Evolutionary conservation across 148 eudicot species (phyloP).

Genomic region (Rhododendron henanense): DNA sequence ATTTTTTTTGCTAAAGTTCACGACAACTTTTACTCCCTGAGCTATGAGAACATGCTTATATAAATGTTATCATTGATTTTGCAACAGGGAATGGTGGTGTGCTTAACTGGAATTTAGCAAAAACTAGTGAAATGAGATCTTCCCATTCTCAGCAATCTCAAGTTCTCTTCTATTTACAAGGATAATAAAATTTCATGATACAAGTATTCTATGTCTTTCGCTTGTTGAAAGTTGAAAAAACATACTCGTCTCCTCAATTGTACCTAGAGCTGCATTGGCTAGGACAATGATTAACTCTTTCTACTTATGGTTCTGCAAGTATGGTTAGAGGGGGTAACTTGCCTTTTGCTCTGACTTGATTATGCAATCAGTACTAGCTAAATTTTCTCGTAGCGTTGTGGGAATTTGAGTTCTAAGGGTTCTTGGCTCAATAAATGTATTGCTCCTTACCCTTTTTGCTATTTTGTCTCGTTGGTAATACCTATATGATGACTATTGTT

Average conservation of each 20-base stretch:
- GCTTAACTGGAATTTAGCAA: background rate
- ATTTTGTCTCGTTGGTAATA: background rate
- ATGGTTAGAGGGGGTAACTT: background rate
- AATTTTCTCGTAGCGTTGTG: background rate
- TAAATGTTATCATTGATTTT: background rate
- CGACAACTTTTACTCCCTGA: background rate
- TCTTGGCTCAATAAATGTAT: background rate
- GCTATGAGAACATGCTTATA: background rate
- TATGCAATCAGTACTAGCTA: background rate
- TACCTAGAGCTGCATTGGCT: background rate
- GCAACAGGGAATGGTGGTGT: background rate
- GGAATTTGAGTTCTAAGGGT: background rate
- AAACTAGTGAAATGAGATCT: background rate
- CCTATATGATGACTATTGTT: too few species aligned
- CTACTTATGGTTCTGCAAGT: background rate
- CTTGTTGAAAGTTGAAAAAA: background rate
- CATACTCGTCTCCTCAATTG: background rate
- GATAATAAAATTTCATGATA: background rate
- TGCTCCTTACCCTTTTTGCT: background rate
- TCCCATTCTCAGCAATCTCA: background rate
- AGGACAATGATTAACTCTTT: background rate
- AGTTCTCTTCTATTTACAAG: background rate
- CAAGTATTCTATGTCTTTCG: background rate
- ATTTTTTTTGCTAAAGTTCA: background rate
- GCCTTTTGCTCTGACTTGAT: background rate